These are phyloP conservation scores for Fusarium ramigenum DNA, from an alignment of 2,329 filamentous ascomycete genomes.

Conservation along the genomic window DNA sequence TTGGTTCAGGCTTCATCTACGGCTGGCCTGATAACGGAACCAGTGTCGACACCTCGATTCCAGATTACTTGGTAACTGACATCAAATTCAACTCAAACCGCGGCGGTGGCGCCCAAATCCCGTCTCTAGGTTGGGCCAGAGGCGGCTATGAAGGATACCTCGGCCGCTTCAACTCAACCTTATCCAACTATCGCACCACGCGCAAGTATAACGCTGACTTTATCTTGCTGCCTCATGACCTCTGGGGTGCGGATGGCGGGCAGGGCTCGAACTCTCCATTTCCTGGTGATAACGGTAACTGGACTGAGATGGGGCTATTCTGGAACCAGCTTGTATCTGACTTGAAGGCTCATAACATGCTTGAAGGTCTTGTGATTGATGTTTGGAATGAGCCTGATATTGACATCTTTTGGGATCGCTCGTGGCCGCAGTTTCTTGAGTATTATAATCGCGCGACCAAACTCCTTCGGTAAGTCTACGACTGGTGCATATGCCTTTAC, in stretches of 20 bases:
- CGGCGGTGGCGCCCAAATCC: background rate
- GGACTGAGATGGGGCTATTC: background rate
- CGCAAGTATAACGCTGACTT: background rate
- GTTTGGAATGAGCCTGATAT: constrained; percentile 2
- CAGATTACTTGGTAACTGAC: background rate
- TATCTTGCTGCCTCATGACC: background rate
- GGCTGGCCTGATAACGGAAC: background rate
- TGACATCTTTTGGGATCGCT: background rate
- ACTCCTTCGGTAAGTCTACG: background rate
- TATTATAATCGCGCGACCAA: background rate
- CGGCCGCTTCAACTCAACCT: background rate
- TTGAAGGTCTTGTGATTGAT: background rate
- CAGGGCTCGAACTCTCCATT: background rate
- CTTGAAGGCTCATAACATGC: background rate
- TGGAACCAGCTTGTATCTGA: background rate
- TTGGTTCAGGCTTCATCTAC: background rate
- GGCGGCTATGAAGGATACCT: background rate
- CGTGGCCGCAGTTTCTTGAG: background rate
- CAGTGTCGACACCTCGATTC: accelerated
- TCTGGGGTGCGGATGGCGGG: background rate
- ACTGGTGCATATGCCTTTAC: accelerated
- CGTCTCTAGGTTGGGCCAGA: background rate
- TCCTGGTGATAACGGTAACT: background rate
- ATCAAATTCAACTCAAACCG: background rate
- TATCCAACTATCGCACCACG: background rate